Percentiles rank a stretch among this genome's conserved stretches.
These are phyloP conservation scores for Phytophthora europaea DNA, from an alignment of 352 stramenopile genomes.

Conservation along the genomic window DNA sequence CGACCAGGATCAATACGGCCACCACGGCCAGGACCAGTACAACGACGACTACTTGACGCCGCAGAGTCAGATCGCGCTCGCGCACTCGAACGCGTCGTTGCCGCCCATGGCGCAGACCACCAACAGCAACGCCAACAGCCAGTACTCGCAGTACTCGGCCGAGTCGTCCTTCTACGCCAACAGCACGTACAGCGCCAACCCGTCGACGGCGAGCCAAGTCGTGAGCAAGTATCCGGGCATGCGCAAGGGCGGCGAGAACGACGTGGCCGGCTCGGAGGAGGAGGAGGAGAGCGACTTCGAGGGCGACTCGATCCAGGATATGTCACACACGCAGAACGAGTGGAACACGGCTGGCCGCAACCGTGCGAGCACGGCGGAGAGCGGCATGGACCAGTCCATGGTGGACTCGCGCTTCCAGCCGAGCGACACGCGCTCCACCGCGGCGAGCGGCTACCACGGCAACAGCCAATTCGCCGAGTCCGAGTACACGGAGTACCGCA, in stretches of 20 bases:
- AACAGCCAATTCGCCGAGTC: slow-evolving; percentile 32
- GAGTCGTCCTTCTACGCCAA: slow-evolving; percentile 40
- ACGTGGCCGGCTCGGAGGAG: slow-evolving; percentile 42
- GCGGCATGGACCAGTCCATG: slow-evolving; percentile 26
- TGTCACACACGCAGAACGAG: slow-evolving; percentile 40
- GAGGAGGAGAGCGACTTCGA: slow-evolving; percentile 55
- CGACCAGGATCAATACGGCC: slow-evolving; percentile 35
- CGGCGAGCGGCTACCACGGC: slow-evolving; percentile 25
- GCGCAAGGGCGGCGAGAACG: slow-evolving; percentile 33
- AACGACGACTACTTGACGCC: slow-evolving; percentile 77
- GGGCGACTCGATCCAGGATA: slow-evolving; percentile 51
- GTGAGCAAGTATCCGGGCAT: slow-evolving; percentile 40
- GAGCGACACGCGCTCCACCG: slow-evolving; percentile 32
- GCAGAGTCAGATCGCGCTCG: slow-evolving; percentile 63
- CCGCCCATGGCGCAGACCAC: slow-evolving; percentile 41
- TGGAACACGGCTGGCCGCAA: slow-evolving; percentile 39
- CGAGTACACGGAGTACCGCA: slow-evolving; percentile 40
- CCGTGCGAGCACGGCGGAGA: slow-evolving; percentile 10
- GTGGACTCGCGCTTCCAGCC: slow-evolving; percentile 24
- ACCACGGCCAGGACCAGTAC: slow-evolving; percentile 43
- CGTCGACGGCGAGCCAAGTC: slow-evolving; percentile 26
- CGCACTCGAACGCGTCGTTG: slow-evolving; percentile 49
- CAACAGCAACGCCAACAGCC: slow-evolving; percentile 31
- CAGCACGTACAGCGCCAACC: slow-evolving; percentile 30
- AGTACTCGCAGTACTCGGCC: slow-evolving; percentile 39